Evolutionary conservation across 1,139 yeast species (phyloP), one percentile per base, ranked within the genome.

Genomic region (Yamadazyma sp.): DNA sequence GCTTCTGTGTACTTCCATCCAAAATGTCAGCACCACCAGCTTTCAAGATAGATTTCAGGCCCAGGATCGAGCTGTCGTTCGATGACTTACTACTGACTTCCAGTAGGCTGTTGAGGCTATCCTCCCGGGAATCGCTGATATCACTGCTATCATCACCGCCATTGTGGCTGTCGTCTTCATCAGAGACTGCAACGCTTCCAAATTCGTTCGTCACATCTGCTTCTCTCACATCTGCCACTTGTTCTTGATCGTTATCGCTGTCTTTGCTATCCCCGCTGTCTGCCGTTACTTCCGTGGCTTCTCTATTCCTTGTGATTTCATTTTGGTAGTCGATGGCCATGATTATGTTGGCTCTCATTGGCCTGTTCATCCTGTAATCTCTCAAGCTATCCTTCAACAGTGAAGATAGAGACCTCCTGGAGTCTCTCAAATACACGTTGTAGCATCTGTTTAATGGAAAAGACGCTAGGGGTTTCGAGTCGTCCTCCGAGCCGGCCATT

Each of bases 391-490:
- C 33, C 25, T 26, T 31, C 31, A 42, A 17, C 17, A 10, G 23
- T 17, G 30, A 16, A 5, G 18, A 14, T n/a, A 33, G 11, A 3
- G 25, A 17, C 16, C 17, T 32, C 27, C 28, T 43, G 8, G 42
- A 41, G 11, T 37, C 42, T 17, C 33, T 41, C 18, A 45, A 20
- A 14, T 41, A 11, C 18, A 30, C 18, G 20, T 34, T 27, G 29
- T 32, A 33, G 36, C 39, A 38, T 26, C 39, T 34, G 34, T 29
- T 37, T n/a, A 45, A 37, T 5, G 48, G 48, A 34, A 41, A 45
- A 32, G 30, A 29, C 25, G 11, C 18, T 27, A n/a, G 36, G 32
- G 36, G 35, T 18, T 17, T 31, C 24, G 17, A 31, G 4, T 22
- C 29, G 27, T 20, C 40, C 17, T 34, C 33, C 9, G 31, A 11